Evolutionary conservation across 257 asterid species (phyloP).

Genomic region (Solanum pennellii): DNA sequence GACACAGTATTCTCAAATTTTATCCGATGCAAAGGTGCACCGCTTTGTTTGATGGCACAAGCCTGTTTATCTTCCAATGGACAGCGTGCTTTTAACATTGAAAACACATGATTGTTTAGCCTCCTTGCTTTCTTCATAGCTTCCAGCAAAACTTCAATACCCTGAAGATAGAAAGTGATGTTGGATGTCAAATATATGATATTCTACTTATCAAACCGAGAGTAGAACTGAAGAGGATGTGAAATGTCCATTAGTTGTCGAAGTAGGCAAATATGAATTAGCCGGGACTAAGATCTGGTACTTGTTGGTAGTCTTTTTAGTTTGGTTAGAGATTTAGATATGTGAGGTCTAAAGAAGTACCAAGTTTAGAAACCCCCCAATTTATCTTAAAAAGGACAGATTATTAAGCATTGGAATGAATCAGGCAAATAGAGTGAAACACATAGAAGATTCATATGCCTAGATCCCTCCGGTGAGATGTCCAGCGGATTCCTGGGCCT

Average conservation of each 20-base stretch:
- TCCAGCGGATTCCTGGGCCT: too few relatives aligned
- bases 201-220: neutral
- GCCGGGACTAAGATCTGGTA: neutral
- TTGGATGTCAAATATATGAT: neutral
- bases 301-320: neutral
- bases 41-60: constrained; percentile 92
- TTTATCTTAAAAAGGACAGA: neutral
- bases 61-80: constrained; percentile 98
- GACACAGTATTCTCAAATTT: constrained; percentile 91
- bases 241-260: neutral
- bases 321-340: neutral
- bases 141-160: constrained; percentile 53
- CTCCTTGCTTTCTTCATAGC: constrained; percentile 95
- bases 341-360: neutral
- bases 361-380: neutral
- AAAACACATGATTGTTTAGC: constrained; percentile 73
- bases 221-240: neutral
- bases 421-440: neutral
- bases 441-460: neutral
- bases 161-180: constrained; percentile 22
- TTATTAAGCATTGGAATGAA: neutral
- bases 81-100: constrained; percentile 91
- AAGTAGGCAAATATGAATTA: neutral
- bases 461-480: neutral
- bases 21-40: constrained; percentile 78